phyloP scores from a whole-genome alignment of 192 early-diverging fungal species.

The Coemansia sp. region DNA sequence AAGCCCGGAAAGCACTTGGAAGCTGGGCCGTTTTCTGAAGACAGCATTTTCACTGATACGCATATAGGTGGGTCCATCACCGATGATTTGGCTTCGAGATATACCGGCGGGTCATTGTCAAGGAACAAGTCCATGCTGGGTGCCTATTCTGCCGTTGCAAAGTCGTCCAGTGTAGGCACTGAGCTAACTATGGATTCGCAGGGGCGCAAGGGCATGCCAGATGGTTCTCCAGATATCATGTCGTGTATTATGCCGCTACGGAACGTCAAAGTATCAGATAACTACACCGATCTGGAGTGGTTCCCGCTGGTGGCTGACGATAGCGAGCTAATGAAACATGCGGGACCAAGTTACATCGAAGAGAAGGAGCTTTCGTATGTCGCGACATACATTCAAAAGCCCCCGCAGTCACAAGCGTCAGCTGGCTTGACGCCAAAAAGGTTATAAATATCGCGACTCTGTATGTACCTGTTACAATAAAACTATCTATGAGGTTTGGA shows the following conservation, averaged over 20 bases:
- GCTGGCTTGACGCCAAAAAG: slow-evolving; percentile 8
- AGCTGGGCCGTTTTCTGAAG: slow-evolving; percentile 15
- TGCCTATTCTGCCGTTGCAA: slow-evolving; percentile 7
- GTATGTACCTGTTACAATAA: slow-evolving; percentile 3
- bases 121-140: slow-evolving; percentile 25
- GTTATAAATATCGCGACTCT: slow-evolving; percentile 5
- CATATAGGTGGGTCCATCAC: slow-evolving; percentile 23
- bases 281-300: slow-evolving; percentile 51
- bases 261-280: slow-evolving; percentile 39
- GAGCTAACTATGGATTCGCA: slow-evolving; percentile 50
- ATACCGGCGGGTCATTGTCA: slow-evolving; percentile 33
- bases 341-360: slow-evolving; percentile 41
- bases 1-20: slow-evolving; percentile 21
- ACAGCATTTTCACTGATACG: slow-evolving; percentile 19
- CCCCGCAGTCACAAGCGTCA: slow-evolving; percentile 18
- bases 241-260: slow-evolving; percentile 32
- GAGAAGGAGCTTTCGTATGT: slow-evolving; percentile 42
- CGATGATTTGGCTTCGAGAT: slow-evolving; percentile 44
- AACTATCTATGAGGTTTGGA: neutral
- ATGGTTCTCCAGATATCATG: slow-evolving; percentile 38
- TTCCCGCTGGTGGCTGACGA: slow-evolving; percentile 40
- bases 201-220: slow-evolving; percentile 39
- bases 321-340: slow-evolving; percentile 26
- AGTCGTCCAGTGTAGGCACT: slow-evolving; percentile 18
- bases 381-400: slow-evolving; percentile 33